These are phyloP conservation scores for Mycena sp. DNA, from an alignment of 1,284 basidiomycete genomes.

Conservation along the genomic window DNA sequence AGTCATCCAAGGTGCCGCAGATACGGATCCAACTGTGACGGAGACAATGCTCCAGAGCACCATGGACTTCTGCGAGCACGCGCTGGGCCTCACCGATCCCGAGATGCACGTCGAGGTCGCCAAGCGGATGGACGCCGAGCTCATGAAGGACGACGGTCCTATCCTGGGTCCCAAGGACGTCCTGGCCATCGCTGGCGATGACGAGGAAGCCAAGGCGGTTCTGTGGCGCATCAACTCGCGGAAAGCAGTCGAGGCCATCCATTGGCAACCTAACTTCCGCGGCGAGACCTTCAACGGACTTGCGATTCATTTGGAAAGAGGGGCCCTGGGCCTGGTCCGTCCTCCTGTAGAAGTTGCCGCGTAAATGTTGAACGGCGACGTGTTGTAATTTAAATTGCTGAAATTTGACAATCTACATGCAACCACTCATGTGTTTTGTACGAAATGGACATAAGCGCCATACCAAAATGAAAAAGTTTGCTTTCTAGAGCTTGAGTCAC, in stretches of 20 bases:
- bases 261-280: slow-evolving; percentile 29
- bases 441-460: too few species aligned
- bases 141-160: background rate
- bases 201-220: slow-evolving; percentile 30
- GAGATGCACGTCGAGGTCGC: slow-evolving; percentile 9
- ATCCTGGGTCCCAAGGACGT: slow-evolving; percentile 19
- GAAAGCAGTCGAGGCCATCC: slow-evolving; percentile 30
- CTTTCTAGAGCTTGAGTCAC: too few species aligned
- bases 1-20: slow-evolving; percentile 34
- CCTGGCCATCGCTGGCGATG: slow-evolving; percentile 23
- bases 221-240: slow-evolving; percentile 31
- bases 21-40: slow-evolving; percentile 19
- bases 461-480: too few species aligned
- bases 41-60: slow-evolving; percentile 23
- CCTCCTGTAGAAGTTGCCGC: too few species aligned
- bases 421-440: too few species aligned
- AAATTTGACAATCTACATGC: too few species aligned
- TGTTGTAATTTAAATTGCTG: too few species aligned
- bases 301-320: slow-evolving; percentile 29
- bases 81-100: slow-evolving; percentile 15
- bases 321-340: slow-evolving; percentile 26
- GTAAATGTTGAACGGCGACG: too few species aligned
- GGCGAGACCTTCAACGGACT: slow-evolving; percentile 29
- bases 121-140: slow-evolving; percentile 1
- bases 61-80: slow-evolving; percentile 32